A percentile compares a stretch with the other conserved stretches of the same genome.
phyloP scores from a whole-genome alignment of 192 early-diverging fungal species.

The Rhizophlyctis rosea region DNA sequence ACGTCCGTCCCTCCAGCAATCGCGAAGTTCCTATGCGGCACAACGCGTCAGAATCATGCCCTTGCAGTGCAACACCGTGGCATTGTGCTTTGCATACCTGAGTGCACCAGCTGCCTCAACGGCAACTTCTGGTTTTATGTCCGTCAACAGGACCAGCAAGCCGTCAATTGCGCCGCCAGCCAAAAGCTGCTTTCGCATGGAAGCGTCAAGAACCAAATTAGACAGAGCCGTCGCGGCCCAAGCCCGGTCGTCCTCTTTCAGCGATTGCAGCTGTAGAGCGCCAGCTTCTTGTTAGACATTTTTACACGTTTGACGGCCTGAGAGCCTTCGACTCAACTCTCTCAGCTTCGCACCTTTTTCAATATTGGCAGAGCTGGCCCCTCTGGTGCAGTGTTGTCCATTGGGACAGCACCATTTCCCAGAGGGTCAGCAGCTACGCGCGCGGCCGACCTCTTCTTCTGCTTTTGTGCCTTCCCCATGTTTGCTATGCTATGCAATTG shows the following conservation, averaged over 20 bases:
- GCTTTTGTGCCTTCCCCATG: conserved; percentile 20
- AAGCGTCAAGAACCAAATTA: conserved; percentile 67
- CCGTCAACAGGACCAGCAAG: conserved; percentile 71
- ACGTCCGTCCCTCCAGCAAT: conserved; percentile 51
- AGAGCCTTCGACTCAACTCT: neutral
- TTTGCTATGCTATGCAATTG: too few relatives aligned
- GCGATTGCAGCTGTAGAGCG: conserved; percentile 53
- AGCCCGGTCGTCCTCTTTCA: conserved; percentile 69
- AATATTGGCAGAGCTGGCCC: conserved; percentile 17
- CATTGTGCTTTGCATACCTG: conserved; percentile 26
- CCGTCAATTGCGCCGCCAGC: conserved; percentile 61
- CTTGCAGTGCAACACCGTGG: conserved; percentile 4
- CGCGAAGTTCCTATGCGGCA: conserved; percentile 53
- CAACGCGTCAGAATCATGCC: neutral
- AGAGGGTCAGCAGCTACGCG: conserved; percentile 7
- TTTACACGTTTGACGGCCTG: neutral
- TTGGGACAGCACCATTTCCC: neutral
- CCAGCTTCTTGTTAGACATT: neutral
- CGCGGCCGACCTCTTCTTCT: conserved; percentile 2
- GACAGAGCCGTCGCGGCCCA: conserved; percentile 89
- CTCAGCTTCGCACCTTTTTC: conserved; percentile 18
- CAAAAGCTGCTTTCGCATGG: conserved; percentile 72
- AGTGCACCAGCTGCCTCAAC: conserved; percentile 73
- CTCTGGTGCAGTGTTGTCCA: neutral
- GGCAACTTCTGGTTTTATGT: conserved; percentile 67